Base-by-base conservation (phyloP, 805 yeast genomes). In the Maudiozyma bulderi region DNA sequence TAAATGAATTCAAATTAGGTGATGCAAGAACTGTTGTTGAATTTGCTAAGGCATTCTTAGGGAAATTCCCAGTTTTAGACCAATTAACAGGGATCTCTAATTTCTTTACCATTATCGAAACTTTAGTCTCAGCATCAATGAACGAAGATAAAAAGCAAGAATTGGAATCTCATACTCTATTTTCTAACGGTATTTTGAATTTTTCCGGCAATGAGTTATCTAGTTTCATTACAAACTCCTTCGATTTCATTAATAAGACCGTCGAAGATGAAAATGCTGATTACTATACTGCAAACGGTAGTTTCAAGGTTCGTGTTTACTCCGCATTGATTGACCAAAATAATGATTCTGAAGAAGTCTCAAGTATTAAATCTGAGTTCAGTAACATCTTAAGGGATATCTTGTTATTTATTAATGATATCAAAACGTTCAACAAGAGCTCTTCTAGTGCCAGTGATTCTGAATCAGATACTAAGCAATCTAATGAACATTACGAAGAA, bases 11-110 rank as follows among this genome's bases (percentile, higher is more conserved):
- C 59, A 84, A 81, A 61, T 63, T 72, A 45, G 76, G 79, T 39
- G 96, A 88, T 48, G 78, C 87, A 40, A 76, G 77, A 52, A 72
- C 83, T 1, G 66, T 86, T 39, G 69, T 82, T 49, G 95, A 86
- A 55, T 91, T 91, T 63, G 73, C 84, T 1, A 72, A 80, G 13
- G 71, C 86, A 0, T 84, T 89, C 61, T 62, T 87, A 65, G 78
- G 81, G 52, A 76, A 77, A 32, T 89, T 91, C 63, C 59, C 75
- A 34, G 81, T 89, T 5, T 64, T 69, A 37, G 90, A 86, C 43
- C 95, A 84, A 62, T 67, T 88, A 47, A 60, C 66, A 20, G 80
- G 86, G 7, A 60, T 84, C 43, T 60, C 60, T 30, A 70, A 74
- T 13, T 82, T 73, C 55, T 67, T 82, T 50, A 65, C 69, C 3